Percentiles rank a stretch among this genome's conserved stretches.
phyloP scores from a whole-genome alignment of 495 filamentous ascomycete species.

The Neurospora pannonica region DNA sequence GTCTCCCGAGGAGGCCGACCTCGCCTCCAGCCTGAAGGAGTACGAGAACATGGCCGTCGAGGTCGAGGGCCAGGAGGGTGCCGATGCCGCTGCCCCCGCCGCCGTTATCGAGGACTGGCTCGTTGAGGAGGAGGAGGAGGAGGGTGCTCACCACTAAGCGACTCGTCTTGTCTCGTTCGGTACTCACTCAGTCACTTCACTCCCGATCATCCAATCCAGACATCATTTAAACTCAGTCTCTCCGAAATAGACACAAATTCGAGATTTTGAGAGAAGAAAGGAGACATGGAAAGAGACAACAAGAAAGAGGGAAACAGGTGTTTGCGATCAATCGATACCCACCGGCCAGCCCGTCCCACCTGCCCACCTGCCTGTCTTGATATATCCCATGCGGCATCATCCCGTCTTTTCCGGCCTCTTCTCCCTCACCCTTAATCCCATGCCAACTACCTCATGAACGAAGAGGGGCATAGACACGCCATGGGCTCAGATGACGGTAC shows the following conservation, averaged over 20 bases:
- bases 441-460: not conserved
- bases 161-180: not conserved
- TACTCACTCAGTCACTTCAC: not conserved
- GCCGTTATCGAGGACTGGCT: slow-evolving; percentile 41
- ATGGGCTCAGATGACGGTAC: not conserved
- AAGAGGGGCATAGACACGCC: too few species aligned
- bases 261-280: not conserved
- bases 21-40: slow-evolving; percentile 78
- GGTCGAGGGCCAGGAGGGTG: slow-evolving; percentile 72
- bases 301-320: not conserved
- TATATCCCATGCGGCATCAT: not conserved
- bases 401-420: not conserved
- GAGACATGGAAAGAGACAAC: not conserved
- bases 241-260: not conserved
- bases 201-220: not conserved
- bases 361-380: too few species aligned
- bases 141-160: slow-evolving; percentile 16
- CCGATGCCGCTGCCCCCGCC: slow-evolving; percentile 20
- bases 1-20: slow-evolving; percentile 85
- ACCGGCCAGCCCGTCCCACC: not conserved
- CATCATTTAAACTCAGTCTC: not conserved
- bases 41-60: slow-evolving; percentile 92
- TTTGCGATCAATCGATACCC: not conserved
- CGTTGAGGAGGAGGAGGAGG: slow-evolving; percentile 39
- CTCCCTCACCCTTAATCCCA: not conserved